phyloP scores from a whole-genome alignment of 1,284 basidiomycete genomes.

The Phellopilus nigrolimitatus region DNA sequence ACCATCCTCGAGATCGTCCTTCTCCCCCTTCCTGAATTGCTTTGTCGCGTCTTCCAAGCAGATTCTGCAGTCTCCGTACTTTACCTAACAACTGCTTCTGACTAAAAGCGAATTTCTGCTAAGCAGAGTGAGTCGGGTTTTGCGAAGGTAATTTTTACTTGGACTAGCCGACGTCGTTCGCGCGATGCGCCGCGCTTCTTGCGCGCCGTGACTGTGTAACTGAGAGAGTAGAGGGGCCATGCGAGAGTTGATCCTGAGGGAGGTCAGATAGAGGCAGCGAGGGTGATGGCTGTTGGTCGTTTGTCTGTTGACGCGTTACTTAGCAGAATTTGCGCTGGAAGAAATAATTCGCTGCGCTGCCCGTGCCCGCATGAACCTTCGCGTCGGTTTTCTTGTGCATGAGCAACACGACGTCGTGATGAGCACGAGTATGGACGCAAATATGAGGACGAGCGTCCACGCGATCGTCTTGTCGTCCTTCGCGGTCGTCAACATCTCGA shows the following conservation, averaged over 20 bases:
- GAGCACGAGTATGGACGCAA: constrained; percentile 77
- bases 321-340: too few relatives aligned
- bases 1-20: constrained; percentile 74
- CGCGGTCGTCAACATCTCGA: constrained; percentile 73
- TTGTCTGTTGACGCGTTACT: too few relatives aligned
- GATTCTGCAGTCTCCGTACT: constrained; percentile 81
- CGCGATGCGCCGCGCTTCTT: constrained; percentile 80
- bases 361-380: constrained; percentile 75
- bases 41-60: constrained; percentile 85
- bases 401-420: constrained; percentile 67
- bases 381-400: constrained; percentile 74
- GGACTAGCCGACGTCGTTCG: constrained; percentile 75
- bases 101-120: constrained; percentile 92
- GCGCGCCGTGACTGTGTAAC: constrained; percentile 78
- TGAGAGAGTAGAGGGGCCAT: constrained; percentile 41
- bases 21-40: constrained; percentile 85
- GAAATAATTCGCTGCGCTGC: constrained; percentile 60
- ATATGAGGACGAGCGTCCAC: constrained; percentile 85
- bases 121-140: constrained; percentile 18
- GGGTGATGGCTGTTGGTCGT: constrained; percentile 37
- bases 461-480: constrained; percentile 79
- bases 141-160: neutral
- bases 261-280: constrained; percentile 34
- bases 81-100: constrained; percentile 87
- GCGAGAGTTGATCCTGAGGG: constrained; percentile 35